Percentiles rank a stretch among this genome's conserved stretches.
Conservation (phyloP, 1,284 basidiomycete genomes). For the Abortiporus biennis region DNA sequence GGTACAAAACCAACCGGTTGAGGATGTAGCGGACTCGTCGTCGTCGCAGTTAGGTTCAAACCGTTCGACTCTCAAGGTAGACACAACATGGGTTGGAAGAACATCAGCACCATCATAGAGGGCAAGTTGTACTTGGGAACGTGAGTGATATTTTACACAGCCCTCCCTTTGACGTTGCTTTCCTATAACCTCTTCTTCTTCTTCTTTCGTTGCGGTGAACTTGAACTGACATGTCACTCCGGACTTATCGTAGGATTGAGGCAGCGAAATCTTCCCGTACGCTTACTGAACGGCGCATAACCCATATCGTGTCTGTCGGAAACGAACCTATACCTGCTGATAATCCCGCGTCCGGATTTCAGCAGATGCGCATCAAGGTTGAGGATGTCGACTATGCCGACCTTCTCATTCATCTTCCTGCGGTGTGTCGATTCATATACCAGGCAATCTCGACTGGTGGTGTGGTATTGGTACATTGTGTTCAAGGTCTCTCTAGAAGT, state of each 20-base stretch:
- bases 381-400: slow-evolving; percentile 83
- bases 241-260: slow-evolving; percentile 51
- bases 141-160: slow-evolving; percentile 36
- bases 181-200: slow-evolving; percentile 13
- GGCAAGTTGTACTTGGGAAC: slow-evolving; percentile 70
- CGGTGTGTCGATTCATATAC: slow-evolving; percentile 76
- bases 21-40: no score
- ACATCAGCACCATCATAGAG: slow-evolving; percentile 66
- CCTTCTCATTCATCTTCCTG: slow-evolving; percentile 73
- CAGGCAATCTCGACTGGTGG: slow-evolving; percentile 62
- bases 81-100: slow-evolving; percentile 54
- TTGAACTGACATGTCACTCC: no score
- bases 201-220: slow-evolving; percentile 16
- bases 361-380: slow-evolving; percentile 64
- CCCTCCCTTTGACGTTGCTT: slow-evolving; percentile 18
- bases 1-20: slow-evolving; percentile 24
- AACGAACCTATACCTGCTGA: slow-evolving; percentile 69
- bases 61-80: no score
- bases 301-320: slow-evolving; percentile 74
- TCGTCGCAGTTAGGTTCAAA: no score
- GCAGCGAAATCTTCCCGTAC: slow-evolving; percentile 70
- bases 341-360: slow-evolving; percentile 62
- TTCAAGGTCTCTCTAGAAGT: slow-evolving; percentile 77
- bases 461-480: slow-evolving; percentile 78
- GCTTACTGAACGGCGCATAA: slow-evolving; percentile 67